Evolutionary conservation across 495 filamentous ascomycete genomes (phyloP).

Genomic region (Echria macrotheca): DNA sequence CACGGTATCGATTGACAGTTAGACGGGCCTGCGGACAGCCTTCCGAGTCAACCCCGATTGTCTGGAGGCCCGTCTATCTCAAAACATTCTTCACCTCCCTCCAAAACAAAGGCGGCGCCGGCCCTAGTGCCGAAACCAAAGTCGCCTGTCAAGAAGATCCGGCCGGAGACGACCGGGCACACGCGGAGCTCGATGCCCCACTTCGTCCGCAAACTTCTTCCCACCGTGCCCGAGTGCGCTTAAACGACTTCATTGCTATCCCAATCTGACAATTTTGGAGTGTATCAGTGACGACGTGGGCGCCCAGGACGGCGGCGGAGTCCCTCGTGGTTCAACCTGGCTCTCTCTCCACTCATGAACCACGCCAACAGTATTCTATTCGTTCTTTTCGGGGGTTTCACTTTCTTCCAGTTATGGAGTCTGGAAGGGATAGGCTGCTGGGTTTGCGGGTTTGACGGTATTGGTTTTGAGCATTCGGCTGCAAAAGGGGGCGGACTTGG

Average conservation of each 20-base stretch:
- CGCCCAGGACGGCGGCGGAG: conserved; percentile 17
- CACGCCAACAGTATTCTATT: conserved; percentile 16
- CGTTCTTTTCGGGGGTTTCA: conserved; percentile 3
- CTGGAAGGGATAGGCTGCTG: conserved; percentile 14
- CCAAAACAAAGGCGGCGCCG: conserved; percentile 29
- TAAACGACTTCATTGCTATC: conserved; percentile 24
- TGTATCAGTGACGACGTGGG: conserved; percentile 22
- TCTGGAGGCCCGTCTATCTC: conserved; percentile 51
- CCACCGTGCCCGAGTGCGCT: conserved; percentile 33
- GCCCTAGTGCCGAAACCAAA: conserved; percentile 25
- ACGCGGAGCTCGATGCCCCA: conserved; percentile 37
- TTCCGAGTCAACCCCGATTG: conserved; percentile 35
- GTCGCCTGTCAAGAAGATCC: conserved; percentile 30
- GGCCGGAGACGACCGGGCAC: conserved; percentile 28
- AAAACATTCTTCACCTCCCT: conserved; percentile 28
- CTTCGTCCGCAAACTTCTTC: conserved; percentile 41
- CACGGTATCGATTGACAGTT: conserved; percentile 95
- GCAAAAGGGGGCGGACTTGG: conserved; percentile 9
- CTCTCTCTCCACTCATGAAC: conserved; percentile 23
- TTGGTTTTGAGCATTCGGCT: conserved; percentile 16
- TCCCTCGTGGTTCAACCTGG: conserved; percentile 13
- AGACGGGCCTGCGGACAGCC: conserved; percentile 55
- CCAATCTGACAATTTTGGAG: conserved; percentile 17
- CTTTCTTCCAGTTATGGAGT: conserved; percentile 3
- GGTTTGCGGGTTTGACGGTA: conserved; percentile 17